Evolutionary conservation across 306 rosid species (phyloP).

Genomic region (Glycine soja): DNA sequence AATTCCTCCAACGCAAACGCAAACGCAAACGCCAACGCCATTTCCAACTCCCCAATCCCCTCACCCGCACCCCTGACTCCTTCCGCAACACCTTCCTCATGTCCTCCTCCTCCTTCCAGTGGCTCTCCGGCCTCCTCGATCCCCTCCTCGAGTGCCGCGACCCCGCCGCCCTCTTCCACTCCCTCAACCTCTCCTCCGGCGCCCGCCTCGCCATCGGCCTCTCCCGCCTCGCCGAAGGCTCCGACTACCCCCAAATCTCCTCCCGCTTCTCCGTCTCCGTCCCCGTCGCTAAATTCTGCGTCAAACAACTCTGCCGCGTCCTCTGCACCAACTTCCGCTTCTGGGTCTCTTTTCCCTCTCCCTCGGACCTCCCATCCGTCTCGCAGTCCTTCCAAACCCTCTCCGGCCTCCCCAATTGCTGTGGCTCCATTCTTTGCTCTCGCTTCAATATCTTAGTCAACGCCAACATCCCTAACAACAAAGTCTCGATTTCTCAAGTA

Average conservation of each 20-base stretch:
- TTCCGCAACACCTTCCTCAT: constrained; percentile 66
- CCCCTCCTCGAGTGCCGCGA: constrained; percentile 88
- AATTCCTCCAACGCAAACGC: constrained; percentile 49
- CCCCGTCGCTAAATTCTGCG: constrained; percentile 73
- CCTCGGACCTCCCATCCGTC: constrained; percentile 55
- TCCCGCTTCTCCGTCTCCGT: constrained; percentile 69
- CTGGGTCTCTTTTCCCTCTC: constrained; percentile 78
- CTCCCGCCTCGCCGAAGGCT: constrained; percentile 74
- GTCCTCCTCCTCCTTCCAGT: constrained; percentile 81
- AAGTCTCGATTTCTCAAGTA: neutral
- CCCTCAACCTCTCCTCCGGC: constrained; percentile 70
- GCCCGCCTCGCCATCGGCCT: constrained; percentile 82
- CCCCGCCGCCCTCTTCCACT: constrained; percentile 57
- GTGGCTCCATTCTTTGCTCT: constrained; percentile 69
- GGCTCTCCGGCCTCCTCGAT: constrained; percentile 85
- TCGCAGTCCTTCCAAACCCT: constrained; percentile 52
- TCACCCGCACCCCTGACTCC: constrained; percentile 45
- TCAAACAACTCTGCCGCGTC: constrained; percentile 85
- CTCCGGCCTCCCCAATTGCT: constrained; percentile 77
- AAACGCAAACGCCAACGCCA: constrained; percentile 55
- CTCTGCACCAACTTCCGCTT: constrained; percentile 87
- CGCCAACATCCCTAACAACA: too few species aligned
- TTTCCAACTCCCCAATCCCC: neutral
- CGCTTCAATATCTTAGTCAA: constrained; percentile 52
- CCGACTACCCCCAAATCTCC: constrained; percentile 59